A percentile compares a stretch with the other conserved stretches of the same genome.
Conservation (phyloP, 2,329 filamentous ascomycete genomes). For the Hypoxylon sp. region DNA sequence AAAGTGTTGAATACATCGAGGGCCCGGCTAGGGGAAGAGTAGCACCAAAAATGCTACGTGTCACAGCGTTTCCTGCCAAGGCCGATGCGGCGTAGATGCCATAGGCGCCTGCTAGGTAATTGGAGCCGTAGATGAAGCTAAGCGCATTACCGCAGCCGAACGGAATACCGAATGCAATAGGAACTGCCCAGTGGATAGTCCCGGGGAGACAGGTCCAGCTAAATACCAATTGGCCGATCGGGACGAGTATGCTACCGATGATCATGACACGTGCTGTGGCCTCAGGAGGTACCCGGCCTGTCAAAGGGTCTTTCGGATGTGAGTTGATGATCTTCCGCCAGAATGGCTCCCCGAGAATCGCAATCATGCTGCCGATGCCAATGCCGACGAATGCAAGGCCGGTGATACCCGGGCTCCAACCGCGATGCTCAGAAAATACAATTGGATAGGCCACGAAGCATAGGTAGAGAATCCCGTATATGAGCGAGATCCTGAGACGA, state of each 20-base stretch:
- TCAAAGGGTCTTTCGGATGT: slow-evolving; percentile 80
- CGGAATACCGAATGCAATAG: slow-evolving; percentile 81
- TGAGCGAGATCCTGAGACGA: slow-evolving; percentile 75
- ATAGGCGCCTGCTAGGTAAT: slow-evolving; percentile 84
- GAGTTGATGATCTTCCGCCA: slow-evolving; percentile 82
- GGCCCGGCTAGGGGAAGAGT: slow-evolving; percentile 81
- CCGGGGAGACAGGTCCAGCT: slow-evolving; percentile 86
- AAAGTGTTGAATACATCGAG: slow-evolving; percentile 76
- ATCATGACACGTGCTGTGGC: slow-evolving; percentile 85
- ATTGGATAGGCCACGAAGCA: slow-evolving; percentile 93
- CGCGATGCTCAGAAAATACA: slow-evolving; percentile 79
- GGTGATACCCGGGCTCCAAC: slow-evolving; percentile 79
- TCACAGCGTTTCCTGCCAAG: slow-evolving; percentile 82
- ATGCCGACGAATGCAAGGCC: slow-evolving; percentile 84
- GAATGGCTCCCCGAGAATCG: slow-evolving; percentile 75
- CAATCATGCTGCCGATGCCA: slow-evolving; percentile 72
- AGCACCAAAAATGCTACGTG: slow-evolving; percentile 81
- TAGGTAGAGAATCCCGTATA: slow-evolving; percentile 89
- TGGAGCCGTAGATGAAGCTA: slow-evolving; percentile 85
- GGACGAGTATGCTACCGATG: slow-evolving; percentile 79
- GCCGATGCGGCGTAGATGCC: slow-evolving; percentile 86
- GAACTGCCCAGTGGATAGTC: slow-evolving; percentile 84
- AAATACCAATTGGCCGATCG: slow-evolving; percentile 86
- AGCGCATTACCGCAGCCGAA: slow-evolving; percentile 83
- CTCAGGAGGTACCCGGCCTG: slow-evolving; percentile 80